Percentiles rank a stretch among this genome's conserved stretches.
phyloP scores from a whole-genome alignment of 257 asterid species.

The Petunia secreta region DNA sequence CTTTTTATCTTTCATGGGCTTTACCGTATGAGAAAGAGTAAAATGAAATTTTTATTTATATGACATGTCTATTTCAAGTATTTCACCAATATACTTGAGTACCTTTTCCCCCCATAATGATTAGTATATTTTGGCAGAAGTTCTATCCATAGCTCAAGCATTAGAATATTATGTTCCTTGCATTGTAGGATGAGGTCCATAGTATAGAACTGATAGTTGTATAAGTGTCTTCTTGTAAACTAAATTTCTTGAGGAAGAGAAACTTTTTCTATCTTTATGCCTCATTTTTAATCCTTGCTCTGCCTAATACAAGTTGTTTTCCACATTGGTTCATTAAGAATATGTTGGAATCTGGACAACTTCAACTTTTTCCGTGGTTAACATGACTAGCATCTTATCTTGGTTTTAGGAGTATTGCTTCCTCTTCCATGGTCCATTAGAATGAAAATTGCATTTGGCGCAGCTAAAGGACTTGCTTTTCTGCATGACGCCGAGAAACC shows the following conservation, averaged over 20 bases:
- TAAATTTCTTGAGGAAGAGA: no score
- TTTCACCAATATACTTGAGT: background rate
- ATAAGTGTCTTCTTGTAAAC: background rate
- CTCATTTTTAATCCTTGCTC: background rate
- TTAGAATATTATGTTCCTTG: background rate
- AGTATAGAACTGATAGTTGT: no score
- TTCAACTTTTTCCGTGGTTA: background rate
- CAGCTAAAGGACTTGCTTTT: constrained; percentile 92
- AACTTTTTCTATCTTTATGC: no score
- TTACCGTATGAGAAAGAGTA: background rate
- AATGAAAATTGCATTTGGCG: constrained; percentile 88
- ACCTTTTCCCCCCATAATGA: background rate
- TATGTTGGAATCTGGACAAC: background rate
- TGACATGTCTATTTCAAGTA: background rate
- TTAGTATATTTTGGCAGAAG: background rate
- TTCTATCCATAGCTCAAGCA: background rate
- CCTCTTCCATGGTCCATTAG: constrained; percentile 88
- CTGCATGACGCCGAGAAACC: constrained; percentile 92
- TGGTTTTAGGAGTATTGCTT: constrained; percentile 67
- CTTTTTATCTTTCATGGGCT: background rate
- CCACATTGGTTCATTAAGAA: background rate
- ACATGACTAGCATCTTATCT: background rate
- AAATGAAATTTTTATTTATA: background rate
- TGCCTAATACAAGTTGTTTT: background rate
- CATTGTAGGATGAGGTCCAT: background rate